These are phyloP conservation scores for Fraxinus sp. DNA, from an alignment of 305 asterid species.

Conservation along the genomic window DNA sequence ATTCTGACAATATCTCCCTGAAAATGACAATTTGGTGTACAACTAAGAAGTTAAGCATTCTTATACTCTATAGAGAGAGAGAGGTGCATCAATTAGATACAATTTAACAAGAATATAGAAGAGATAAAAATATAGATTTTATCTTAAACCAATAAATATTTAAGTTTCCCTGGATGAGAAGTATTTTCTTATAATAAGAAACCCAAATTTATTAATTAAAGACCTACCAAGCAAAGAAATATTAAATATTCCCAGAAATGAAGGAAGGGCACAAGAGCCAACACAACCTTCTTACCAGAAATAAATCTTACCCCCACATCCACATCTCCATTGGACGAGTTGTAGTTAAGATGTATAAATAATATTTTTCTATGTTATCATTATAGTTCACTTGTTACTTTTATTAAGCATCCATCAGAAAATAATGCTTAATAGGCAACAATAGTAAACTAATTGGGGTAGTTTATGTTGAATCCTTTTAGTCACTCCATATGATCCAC, in stretches of 20 bases:
- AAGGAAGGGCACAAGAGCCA: background rate
- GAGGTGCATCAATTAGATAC: constrained; percentile 15
- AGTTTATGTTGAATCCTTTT: background rate
- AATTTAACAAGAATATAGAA: background rate
- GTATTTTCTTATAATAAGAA: background rate
- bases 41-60: constrained; percentile 23
- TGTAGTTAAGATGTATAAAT: background rate
- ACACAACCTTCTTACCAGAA: background rate
- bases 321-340: background rate
- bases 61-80: background rate
- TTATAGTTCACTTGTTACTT: constrained; percentile 8
- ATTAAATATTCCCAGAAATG: background rate
- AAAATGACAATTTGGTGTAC: constrained; percentile 30
- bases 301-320: background rate
- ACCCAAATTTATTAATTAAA: background rate
- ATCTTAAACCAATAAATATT: constrained; percentile 3
- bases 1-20: constrained; percentile 94
- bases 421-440: constrained; percentile 18
- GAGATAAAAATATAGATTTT: background rate
- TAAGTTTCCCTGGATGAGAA: background rate
- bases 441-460: background rate
- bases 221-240: background rate
- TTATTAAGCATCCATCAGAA: constrained; percentile 14
- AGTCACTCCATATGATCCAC: background rate
- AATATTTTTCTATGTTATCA: constrained; percentile 9